phyloP scores from a whole-genome alignment of 1,139 yeast species.

The Lodderomyces pseudojiufengensis region DNA sequence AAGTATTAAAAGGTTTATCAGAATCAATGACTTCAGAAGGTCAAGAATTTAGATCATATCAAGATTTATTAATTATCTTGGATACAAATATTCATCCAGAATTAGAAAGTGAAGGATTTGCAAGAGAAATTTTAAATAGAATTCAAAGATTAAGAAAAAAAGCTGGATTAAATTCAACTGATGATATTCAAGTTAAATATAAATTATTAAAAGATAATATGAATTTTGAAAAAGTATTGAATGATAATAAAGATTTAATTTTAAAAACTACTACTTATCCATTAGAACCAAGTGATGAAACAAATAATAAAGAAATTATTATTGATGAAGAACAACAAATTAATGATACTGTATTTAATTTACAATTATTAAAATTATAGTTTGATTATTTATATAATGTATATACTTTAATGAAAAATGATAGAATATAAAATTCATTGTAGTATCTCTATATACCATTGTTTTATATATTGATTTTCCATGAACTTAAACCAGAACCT shows the following conservation, averaged over 20 bases:
- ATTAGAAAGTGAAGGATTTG: conserved; percentile 87
- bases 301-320: conserved; percentile 29
- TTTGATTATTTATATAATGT: background rate
- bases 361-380: conserved; percentile 61
- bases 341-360: conserved; percentile 76
- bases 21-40: conserved; percentile 57
- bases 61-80: conserved; percentile 82
- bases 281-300: conserved; percentile 38
- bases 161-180: conserved; percentile 91
- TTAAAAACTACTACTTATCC: conserved; percentile 74
- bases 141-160: conserved; percentile 97
- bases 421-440: background rate
- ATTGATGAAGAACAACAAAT: conserved; percentile 78
- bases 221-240: conserved; percentile 61
- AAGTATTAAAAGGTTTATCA: conserved; percentile 86
- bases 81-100: conserved; percentile 88
- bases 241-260: conserved; percentile 63
- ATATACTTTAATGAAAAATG: background rate
- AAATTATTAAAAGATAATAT: conserved; percentile 66
- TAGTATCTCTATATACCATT: background rate
- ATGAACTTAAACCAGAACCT: conserved; percentile 67
- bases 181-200: conserved; percentile 88
- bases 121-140: conserved; percentile 94
- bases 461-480: conserved; percentile 24
- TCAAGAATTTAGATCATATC: conserved; percentile 81